Evolutionary conservation across 1,139 yeast genomes (phyloP).

Genomic region (Hyphopichia burtonii): DNA sequence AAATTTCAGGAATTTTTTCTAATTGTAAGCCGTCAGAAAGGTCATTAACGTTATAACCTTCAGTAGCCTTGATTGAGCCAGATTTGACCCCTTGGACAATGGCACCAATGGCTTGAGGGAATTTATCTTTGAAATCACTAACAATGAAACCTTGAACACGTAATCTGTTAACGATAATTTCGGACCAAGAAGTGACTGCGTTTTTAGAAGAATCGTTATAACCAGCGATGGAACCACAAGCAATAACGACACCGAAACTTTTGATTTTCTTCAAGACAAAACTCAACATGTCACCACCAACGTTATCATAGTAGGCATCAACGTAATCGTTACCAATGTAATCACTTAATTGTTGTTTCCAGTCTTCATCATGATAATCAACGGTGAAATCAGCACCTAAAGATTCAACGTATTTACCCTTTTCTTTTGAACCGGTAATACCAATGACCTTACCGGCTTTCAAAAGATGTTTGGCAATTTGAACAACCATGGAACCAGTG

Average conservation of each 20-base stretch:
- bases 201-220: slow-evolving; percentile 45
- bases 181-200: slow-evolving; percentile 36
- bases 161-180: slow-evolving; percentile 48
- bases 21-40: slow-evolving; percentile 20
- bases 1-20: slow-evolving; percentile 26
- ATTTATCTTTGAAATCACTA: slow-evolving; percentile 30
- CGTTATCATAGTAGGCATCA: slow-evolving; percentile 57
- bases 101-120: slow-evolving; percentile 33
- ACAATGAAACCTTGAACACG: slow-evolving; percentile 50
- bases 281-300: slow-evolving; percentile 62
- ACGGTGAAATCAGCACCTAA: slow-evolving; percentile 56
- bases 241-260: slow-evolving; percentile 46
- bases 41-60: slow-evolving; percentile 25
- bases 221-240: slow-evolving; percentile 64
- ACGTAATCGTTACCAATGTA: slow-evolving; percentile 46
- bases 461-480: slow-evolving; percentile 53
- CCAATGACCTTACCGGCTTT: slow-evolving; percentile 61
- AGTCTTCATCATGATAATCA: slow-evolving; percentile 52
- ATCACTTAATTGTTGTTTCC: slow-evolving; percentile 38
- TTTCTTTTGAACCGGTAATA: slow-evolving; percentile 61
- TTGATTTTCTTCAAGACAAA: slow-evolving; percentile 41
- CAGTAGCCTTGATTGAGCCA: slow-evolving; percentile 40
- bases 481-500: slow-evolving; percentile 63
- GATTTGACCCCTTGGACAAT: slow-evolving; percentile 32
- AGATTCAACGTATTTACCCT: slow-evolving; percentile 53